Base-by-base conservation (phyloP, 768 basidiomycete species). In the Tylopilus sp. region DNA sequence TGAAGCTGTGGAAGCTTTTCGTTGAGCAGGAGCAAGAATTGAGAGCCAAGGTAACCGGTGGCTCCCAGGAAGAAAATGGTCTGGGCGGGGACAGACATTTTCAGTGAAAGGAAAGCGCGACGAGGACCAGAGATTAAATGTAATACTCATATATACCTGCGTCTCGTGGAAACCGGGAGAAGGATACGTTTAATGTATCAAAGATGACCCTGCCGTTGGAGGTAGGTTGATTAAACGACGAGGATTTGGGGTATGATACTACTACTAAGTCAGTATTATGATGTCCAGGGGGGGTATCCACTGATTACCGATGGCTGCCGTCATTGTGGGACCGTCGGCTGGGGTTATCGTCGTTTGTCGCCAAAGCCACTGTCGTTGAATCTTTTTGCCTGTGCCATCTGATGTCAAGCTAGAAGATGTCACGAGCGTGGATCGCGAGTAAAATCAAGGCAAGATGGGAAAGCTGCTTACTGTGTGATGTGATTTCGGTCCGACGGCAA, bases 1-100 rank as follows among this genome's bases (percentile, higher is more conserved):
- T 64, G 68, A 30, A 69, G 58, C 6, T 67, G 52, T 1, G 72
- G 71, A 26, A 61, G 63, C 22, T 71, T 68, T 39, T 60, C 58
- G 11, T 67, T 69, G 6, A 75, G 59, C 17, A 67, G 49, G 2
- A 65, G 13, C 6, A 77, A 59, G 52, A 77, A 68, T 46, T 76
- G 71, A 18, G 70, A 73, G 20, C 73, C 74, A 33, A 76, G 60
- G 58, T 71, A 76, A 18, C 76, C 75, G 3, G 75, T 75, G 1
- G 75, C 76, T 7, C 76, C 75, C 15, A 77, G 62, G 46, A 75
- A 65, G 60, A 77, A 73, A 50, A 76, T 59, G 11, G 62, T 60
- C 21, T 47, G 59, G 21, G 46, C 30, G 17, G 40, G 52, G 17
- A 31, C 6, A 26, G 57, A 50, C 62, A 63, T 61, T 25, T 25